Base-by-base conservation (phyloP, 495 filamentous ascomycete species). In the Friedmanniomyces endolithicus region DNA sequence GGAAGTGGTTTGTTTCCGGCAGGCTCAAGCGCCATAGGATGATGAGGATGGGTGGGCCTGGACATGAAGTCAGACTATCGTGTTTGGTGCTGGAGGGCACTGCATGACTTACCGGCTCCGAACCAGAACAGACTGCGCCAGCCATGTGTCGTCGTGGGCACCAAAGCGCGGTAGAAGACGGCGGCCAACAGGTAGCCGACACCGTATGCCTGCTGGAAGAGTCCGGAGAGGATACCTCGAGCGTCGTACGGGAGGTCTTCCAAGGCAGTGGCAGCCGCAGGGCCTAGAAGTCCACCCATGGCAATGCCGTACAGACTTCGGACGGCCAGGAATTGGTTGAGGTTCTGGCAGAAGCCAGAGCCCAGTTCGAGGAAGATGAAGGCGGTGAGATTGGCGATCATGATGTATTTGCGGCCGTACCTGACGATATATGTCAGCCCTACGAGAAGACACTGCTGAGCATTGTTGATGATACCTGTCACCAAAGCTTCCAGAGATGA, bases 361-460 rank as follows among this genome's bases (percentile, higher is more conserved):
- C 33, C 63, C 6, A 67, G 51, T 37, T 67, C 65, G 3, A 67
- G 52, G 9, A 62, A 48, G 39, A 67, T 63, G 52, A 67, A 63
- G 7, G 54, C 19, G 25, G 12, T 14, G 11, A 64, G 48, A 35
- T 64, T 64, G 50, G 52, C 49, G 27, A 67, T 56, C 40, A 67
- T 53, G 11, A 61, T 55, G 41, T 85, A 92, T 67, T 89, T 94
- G 16, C 87, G 77, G 33, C 87, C 87, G 64, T 82, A 94, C 35
- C 87, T 52, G 9, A 31, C 12, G 11, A 52, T 47, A 24, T 50
- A 16, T n/a, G 19, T 52, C 35, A 19, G 17, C 14, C 8, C 17
- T 4, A 16, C 2, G 25, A 17, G 16, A 3, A 6, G 14, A 17
- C 2, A 22, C 9, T 16, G 8, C 48, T 7, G 11, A 31, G 6